Evolutionary conservation across 2,329 filamentous ascomycete genomes (phyloP).

Genomic region (Aspergillus quadricinctus): DNA sequence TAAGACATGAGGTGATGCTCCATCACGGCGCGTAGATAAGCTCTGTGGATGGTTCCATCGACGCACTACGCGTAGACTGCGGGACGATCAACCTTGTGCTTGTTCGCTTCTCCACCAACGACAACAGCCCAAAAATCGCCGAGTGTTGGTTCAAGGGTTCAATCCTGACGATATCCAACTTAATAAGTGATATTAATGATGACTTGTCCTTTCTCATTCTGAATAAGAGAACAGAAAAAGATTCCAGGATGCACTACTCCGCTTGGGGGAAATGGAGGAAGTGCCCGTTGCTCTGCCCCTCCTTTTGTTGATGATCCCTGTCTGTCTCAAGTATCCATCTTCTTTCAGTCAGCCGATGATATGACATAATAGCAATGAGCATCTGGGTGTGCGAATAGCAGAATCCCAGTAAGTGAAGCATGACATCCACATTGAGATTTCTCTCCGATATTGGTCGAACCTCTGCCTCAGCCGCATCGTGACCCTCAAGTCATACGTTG

Average conservation of each 20-base stretch:
- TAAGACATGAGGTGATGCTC: conserved; percentile 1
- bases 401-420: neutral
- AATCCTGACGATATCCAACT: conserved; percentile 18
- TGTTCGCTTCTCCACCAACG: conserved; percentile 2
- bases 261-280: neutral
- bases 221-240: neutral
- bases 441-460: neutral
- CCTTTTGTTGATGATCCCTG: neutral
- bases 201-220: neutral
- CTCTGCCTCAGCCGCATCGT: neutral
- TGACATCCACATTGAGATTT: neutral
- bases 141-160: conserved; percentile 3
- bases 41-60: conserved; percentile 12
- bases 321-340: neutral
- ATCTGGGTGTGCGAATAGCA: neutral
- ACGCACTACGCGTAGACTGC: neutral
- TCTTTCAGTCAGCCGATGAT: neutral
- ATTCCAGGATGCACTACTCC: neutral
- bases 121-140: conserved; percentile 5
- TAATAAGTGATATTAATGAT: neutral
- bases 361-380: neutral
- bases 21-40: conserved; percentile 22
- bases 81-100: conserved; percentile 21
- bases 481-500: neutral
- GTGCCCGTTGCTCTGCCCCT: neutral